phyloP scores from a whole-genome alignment of 352 stramenopile species.

The Globisporangium yorkense region DNA sequence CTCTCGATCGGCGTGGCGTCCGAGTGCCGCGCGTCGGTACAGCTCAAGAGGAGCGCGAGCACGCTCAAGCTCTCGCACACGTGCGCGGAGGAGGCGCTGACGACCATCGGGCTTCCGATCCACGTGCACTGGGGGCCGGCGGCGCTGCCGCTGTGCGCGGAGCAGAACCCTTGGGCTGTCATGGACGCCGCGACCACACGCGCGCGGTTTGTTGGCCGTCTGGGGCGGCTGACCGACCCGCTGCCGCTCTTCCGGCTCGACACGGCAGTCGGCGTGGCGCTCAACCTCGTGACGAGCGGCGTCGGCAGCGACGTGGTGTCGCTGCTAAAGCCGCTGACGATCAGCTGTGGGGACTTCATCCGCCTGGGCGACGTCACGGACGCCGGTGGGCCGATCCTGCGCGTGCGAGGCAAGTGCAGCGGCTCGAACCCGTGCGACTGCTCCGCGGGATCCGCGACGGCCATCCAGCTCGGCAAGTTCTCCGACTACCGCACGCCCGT shows the following conservation, averaged over 20 bases:
- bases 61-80: conserved; percentile 26
- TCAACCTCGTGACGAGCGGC: conserved; percentile 25
- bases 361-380: conserved; percentile 38
- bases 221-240: conserved; percentile 33
- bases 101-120: conserved; percentile 17
- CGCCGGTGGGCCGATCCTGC: conserved; percentile 31
- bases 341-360: conserved; percentile 67
- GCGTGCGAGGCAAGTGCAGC: conserved; percentile 60
- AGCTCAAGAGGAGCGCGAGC: conserved; percentile 8
- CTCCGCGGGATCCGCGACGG: conserved; percentile 7
- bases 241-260: conserved; percentile 56
- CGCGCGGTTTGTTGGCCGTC: conserved; percentile 16
- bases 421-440: conserved; percentile 39
- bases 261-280: conserved; percentile 34
- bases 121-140: conserved; percentile 62
- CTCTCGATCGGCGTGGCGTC: conserved; percentile 36
- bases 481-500: conserved; percentile 29
- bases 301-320: conserved; percentile 27
- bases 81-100: conserved; percentile 22
- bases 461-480: conserved; percentile 41
- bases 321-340: conserved; percentile 22
- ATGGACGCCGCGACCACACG: conserved; percentile 23
- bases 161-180: conserved; percentile 37
- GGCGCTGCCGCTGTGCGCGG: conserved; percentile 53
- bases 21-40: conserved; percentile 24